phyloP scores from a whole-genome alignment of 2,329 filamentous ascomycete species.

The Didymella glomerata region DNA sequence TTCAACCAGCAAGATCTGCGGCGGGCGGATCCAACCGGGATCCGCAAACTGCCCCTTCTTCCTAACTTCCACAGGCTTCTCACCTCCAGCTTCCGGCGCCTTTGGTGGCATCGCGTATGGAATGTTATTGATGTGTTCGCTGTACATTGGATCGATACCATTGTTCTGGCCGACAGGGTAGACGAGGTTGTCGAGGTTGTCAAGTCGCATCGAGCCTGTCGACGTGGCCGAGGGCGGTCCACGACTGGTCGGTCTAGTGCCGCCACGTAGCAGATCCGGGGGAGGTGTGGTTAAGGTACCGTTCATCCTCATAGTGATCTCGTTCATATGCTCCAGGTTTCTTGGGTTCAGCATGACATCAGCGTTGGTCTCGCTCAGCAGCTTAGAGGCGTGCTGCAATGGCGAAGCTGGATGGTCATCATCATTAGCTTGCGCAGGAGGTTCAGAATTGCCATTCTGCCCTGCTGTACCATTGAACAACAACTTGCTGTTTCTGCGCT shows the following conservation, averaged over 20 bases:
- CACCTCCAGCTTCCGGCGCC: slow-evolving; percentile 58
- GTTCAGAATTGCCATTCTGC: slow-evolving; percentile 54
- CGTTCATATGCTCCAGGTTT: slow-evolving; percentile 72
- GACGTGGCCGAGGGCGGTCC: slow-evolving; percentile 59
- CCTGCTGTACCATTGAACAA: slow-evolving; percentile 50
- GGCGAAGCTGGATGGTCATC: slow-evolving; percentile 73
- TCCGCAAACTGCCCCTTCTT: slow-evolving; percentile 70
- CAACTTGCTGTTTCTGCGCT: slow-evolving; percentile 66
- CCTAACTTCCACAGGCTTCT: slow-evolving; percentile 61
- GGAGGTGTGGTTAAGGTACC: slow-evolving; percentile 65
- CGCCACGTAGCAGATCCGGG: slow-evolving; percentile 61
- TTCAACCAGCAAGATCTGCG: slow-evolving; percentile 89
- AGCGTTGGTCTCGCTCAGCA: slow-evolving; percentile 70
- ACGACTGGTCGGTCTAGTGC: slow-evolving; percentile 56
- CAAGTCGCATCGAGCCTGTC: slow-evolving; percentile 61
- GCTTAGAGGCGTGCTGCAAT: slow-evolving; percentile 71
- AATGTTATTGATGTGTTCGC: slow-evolving; percentile 93
- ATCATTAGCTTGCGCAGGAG: slow-evolving; percentile 56
- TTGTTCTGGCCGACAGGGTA: slow-evolving; percentile 92
- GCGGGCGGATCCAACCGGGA: slow-evolving; percentile 71
- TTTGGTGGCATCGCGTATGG: slow-evolving; percentile 82
- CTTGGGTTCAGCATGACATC: slow-evolving; percentile 70
- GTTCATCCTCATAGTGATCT: slow-evolving; percentile 64
- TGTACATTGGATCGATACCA: slow-evolving; percentile 93
- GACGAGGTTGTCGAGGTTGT: slow-evolving; percentile 75